phyloP scores from a whole-genome alignment of 2,329 filamentous ascomycete species.

The Aspergillus fischeri region DNA sequence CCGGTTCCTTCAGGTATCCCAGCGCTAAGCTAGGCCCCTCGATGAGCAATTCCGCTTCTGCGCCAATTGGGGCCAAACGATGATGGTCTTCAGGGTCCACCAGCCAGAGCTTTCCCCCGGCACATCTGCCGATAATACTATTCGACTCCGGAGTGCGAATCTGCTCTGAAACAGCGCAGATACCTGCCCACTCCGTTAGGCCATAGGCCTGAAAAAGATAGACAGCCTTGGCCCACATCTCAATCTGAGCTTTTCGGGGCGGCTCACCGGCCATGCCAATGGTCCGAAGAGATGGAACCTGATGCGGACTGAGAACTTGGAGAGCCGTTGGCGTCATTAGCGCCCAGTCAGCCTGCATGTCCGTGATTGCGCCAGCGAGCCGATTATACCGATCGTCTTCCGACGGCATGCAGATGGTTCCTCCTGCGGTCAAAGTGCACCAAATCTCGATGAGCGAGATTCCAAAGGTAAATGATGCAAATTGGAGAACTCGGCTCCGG shows the following conservation, averaged over 20 bases:
- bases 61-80: too few relatives aligned
- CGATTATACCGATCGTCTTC: neutral
- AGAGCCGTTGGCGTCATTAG: constrained; percentile 34
- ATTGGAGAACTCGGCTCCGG: constrained; percentile 3
- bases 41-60: too few relatives aligned
- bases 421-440: constrained; percentile 1
- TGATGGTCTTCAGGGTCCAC: constrained; percentile 20
- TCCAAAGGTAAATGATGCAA: constrained; percentile 4
- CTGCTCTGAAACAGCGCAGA: neutral
- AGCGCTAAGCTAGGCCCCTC: too few relatives aligned
- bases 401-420: constrained; percentile 5
- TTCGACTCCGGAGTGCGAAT: neutral
- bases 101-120: constrained; percentile 20
- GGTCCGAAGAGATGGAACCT: constrained; percentile 7
- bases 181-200: neutral
- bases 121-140: constrained; percentile 14
- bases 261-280: constrained; percentile 9
- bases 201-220: neutral
- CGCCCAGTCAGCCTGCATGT: constrained; percentile 33
- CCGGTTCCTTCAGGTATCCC: too few relatives aligned
- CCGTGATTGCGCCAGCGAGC: constrained; percentile 9
- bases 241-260: neutral
- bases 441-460: constrained; percentile 6
- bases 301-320: constrained; percentile 15
- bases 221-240: neutral